phyloP scores from a whole-genome alignment of 192 early-diverging fungal species.

The Coemansia sp. region DNA sequence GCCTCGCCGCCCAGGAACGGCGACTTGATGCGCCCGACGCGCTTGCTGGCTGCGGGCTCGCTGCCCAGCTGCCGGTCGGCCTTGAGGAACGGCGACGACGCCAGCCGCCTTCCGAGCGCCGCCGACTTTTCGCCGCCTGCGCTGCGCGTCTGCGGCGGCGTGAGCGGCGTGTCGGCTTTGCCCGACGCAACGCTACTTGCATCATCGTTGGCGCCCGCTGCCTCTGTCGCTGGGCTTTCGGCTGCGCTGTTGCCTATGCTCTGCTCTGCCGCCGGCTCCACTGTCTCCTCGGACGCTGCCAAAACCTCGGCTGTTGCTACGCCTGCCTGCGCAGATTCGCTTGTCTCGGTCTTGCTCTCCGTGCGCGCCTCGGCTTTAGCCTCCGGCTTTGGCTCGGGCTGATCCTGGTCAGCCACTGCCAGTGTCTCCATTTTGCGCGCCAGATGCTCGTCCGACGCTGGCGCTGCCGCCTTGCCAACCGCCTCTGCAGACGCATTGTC shows the following conservation, averaged over 20 bases:
- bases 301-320: too few relatives aligned
- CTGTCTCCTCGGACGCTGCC: too few relatives aligned
- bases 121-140: conserved; percentile 19
- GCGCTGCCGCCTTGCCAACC: not conserved
- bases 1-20: conserved; percentile 31
- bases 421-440: conserved; percentile 13
- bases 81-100: conserved; percentile 46
- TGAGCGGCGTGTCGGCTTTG: not conserved
- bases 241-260: too few relatives aligned
- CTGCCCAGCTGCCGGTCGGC: conserved; percentile 33
- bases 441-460: not conserved
- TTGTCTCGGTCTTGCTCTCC: too few relatives aligned
- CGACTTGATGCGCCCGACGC: conserved; percentile 38
- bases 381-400: too few relatives aligned
- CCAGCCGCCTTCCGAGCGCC: conserved; percentile 28
- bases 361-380: not conserved
- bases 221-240: not conserved
- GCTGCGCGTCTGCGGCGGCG: conserved; percentile 19
- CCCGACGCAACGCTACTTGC: conserved; percentile 4
- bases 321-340: too few relatives aligned
- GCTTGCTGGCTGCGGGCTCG: conserved; percentile 14
- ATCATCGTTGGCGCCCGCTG: not conserved
- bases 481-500: conserved; percentile 18
- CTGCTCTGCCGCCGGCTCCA: too few relatives aligned
- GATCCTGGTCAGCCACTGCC: conserved; percentile 3